Evolutionary conservation across 2,329 filamentous ascomycete species (phyloP).

Genomic region (Nannizzia gypsea): DNA sequence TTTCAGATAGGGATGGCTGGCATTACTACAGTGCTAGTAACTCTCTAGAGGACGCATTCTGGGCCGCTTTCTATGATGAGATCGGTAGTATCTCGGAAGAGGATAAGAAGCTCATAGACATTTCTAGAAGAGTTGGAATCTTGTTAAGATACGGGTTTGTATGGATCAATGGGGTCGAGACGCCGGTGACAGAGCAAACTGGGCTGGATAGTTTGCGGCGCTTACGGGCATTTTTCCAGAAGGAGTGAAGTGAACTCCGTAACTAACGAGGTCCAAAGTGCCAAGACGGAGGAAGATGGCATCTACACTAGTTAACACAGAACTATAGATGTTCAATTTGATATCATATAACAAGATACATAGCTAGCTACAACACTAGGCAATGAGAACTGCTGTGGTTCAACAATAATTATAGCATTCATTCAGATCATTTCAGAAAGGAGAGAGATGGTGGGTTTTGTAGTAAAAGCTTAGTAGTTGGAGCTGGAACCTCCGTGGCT

Average conservation of each 20-base stretch:
- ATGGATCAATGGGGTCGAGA: conserved; percentile 1
- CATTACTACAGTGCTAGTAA: conserved; percentile 4
- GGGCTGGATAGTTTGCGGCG: not conserved
- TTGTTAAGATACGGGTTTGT: conserved; percentile 3
- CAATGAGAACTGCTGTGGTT: not conserved
- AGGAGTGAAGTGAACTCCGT: no score
- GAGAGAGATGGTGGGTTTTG: no score
- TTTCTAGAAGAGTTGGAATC: conserved; percentile 2
- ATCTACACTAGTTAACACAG: no score
- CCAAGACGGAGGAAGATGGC: no score
- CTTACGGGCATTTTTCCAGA: conserved; percentile 4
- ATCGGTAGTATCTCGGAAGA: not conserved
- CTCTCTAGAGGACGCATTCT: conserved; percentile 8
- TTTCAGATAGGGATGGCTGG: not conserved
- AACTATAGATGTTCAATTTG: not conserved
- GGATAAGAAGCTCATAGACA: conserved; percentile 1
- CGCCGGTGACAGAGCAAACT: not conserved
- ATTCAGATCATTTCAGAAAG: not conserved
- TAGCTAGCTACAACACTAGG: not conserved
- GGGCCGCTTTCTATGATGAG: conserved; percentile 6
- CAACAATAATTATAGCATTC: not conserved
- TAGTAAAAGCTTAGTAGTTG: not conserved
- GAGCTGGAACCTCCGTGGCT: not conserved
- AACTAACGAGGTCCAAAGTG: no score
- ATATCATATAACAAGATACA: not conserved